Evolutionary conservation across 495 filamentous ascomycete genomes (phyloP), one percentile per base, ranked within the genome.

Genomic region (Penicillium arizonense): DNA sequence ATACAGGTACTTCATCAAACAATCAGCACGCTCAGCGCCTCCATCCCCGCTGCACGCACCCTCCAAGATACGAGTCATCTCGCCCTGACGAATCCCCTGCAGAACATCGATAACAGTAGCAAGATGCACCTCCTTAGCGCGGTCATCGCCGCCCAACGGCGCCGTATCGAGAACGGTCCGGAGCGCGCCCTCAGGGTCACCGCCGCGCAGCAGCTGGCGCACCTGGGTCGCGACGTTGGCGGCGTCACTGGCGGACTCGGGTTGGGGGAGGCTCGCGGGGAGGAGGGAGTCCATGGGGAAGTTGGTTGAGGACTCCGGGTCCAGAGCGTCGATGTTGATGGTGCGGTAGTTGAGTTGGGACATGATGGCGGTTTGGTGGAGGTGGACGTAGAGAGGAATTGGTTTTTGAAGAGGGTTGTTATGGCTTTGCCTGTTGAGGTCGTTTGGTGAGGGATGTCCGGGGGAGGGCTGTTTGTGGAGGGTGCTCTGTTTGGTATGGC

Each of bases 301-400:
- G 80, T 96, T 96, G 65, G 82, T 74, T 40, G 87, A 77, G 51
- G 87, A 88, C 72, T 96, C 91, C n/a, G 90, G 87, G 71, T 91
- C 86, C 48, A 93, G 82, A 57, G 84, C 81, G 72, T 96, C 91
- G 74, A 96, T 85, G 77, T 96, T 90, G 79, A 96, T 93, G 61
- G 90, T 96, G 67, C 91, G 89, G 85, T 89, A 96, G 78, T 88
- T 87, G 63, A 76, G 58, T 63, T 74, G 71, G 38, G 83, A 71
- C 82, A 86, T 87, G 44, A 50, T 74, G 59, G 59, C 45, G 53
- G 38, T 36, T 56, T 12, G 37, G 24, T 58, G 10, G 11, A 39
- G 33, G 35, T 11, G 35, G 46, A 6, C 35, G 33, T 13, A 40
- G 38, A 6, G 14, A 33, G 20, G 21, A 14, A 43, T 44, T 50